These are phyloP conservation scores for Argentina anserina DNA, from an alignment of 306 rosid species.

Conservation along the genomic window DNA sequence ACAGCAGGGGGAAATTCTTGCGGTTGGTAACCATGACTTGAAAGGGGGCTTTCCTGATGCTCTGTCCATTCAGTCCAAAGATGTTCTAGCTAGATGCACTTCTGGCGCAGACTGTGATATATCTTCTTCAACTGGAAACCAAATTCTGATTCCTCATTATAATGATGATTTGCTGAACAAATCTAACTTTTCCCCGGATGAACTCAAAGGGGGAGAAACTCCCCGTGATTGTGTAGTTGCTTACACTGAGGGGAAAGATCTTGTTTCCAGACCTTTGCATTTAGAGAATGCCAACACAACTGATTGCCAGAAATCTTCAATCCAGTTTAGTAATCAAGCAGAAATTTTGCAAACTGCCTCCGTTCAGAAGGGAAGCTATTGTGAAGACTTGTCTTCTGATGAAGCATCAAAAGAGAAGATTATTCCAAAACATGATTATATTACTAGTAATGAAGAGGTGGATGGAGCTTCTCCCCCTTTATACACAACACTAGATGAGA, in stretches of 20 bases:
- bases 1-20: slow-evolving; percentile 32
- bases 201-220: slow-evolving; percentile 13
- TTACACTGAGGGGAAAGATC: slow-evolving; percentile 29
- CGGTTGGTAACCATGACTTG: slow-evolving; percentile 23
- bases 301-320: slow-evolving; percentile 26
- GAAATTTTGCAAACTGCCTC: slow-evolving; percentile 28
- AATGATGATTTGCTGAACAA: slow-evolving; percentile 36
- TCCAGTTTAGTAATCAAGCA: slow-evolving; percentile 28
- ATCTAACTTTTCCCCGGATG: slow-evolving; percentile 2
- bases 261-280: slow-evolving; percentile 16
- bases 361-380: slow-evolving; percentile 35
- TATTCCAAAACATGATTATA: slow-evolving; percentile 25
- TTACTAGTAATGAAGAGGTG: slow-evolving; percentile 27
- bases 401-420: slow-evolving; percentile 16
- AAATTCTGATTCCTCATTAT: slow-evolving; percentile 19
- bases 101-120: slow-evolving; percentile 32
- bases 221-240: slow-evolving; percentile 25
- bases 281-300: slow-evolving; percentile 20
- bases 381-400: slow-evolving; percentile 36
- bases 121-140: slow-evolving; percentile 32
- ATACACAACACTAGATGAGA: slow-evolving; percentile 51
- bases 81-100: slow-evolving; percentile 1
- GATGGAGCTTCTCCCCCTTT: slow-evolving; percentile 40
- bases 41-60: slow-evolving; percentile 26
- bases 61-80: slow-evolving; percentile 23